These are phyloP conservation scores for Trichophyton rubrum DNA, from an alignment of 2,329 filamentous ascomycete genomes.

Conservation along the genomic window DNA sequence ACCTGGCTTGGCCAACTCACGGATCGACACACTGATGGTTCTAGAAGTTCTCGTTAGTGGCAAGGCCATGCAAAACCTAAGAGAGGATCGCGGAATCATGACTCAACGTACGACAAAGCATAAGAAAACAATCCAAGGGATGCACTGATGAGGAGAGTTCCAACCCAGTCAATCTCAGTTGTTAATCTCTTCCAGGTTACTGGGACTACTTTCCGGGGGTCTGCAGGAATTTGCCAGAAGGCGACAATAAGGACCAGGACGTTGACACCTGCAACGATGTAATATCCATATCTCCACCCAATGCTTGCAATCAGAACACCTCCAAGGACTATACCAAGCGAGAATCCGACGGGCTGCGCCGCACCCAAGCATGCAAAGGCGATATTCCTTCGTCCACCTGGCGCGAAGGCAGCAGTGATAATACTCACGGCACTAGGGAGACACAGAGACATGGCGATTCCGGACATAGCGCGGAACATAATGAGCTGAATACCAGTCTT, in stretches of 20 bases:
- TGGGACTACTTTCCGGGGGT: slow-evolving; percentile 7
- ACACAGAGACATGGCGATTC: slow-evolving; percentile 35
- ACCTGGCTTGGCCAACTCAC: slow-evolving; percentile 42
- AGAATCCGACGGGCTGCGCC: slow-evolving; percentile 40
- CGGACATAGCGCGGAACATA: slow-evolving; percentile 34
- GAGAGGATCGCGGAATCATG: not conserved
- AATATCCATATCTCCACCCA: slow-evolving; percentile 43
- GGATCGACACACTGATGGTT: slow-evolving; percentile 39
- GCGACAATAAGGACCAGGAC: slow-evolving; percentile 6
- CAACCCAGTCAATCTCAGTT: slow-evolving; percentile 40
- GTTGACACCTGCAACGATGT: slow-evolving; percentile 35
- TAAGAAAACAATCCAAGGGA: slow-evolving; percentile 41
- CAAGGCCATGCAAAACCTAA: not conserved
- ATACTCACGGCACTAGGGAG: slow-evolving; percentile 37
- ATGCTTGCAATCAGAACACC: slow-evolving; percentile 40
- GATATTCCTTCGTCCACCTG: slow-evolving; percentile 37
- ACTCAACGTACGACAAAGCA: slow-evolving; percentile 34
- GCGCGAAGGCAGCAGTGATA: slow-evolving; percentile 34
- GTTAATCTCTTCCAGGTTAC: slow-evolving; percentile 7
- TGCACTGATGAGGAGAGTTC: slow-evolving; percentile 35
- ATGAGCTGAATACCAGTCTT: slow-evolving; percentile 32
- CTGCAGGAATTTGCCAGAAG: slow-evolving; percentile 10
- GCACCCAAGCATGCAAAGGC: slow-evolving; percentile 40
- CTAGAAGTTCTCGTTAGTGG: slow-evolving; percentile 2
- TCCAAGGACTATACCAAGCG: slow-evolving; percentile 37